phyloP scores from a whole-genome alignment of 164 flowering plant genomes.

The Vitis amurensis region DNA sequence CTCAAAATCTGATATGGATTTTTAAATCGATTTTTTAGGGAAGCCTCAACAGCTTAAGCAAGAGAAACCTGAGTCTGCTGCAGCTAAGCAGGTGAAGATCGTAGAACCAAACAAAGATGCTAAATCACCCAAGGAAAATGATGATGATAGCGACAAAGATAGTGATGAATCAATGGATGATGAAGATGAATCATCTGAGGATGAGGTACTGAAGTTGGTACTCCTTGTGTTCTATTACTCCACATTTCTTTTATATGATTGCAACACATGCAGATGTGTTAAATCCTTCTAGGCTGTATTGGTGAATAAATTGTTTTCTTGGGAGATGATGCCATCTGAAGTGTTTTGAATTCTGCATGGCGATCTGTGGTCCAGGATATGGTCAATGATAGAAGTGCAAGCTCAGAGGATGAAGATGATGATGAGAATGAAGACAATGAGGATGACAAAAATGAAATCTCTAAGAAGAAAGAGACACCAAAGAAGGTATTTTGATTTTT shows the following conservation, averaged over 20 bases:
- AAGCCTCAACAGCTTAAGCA: slow-evolving; percentile 16
- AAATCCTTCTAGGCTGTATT: no score
- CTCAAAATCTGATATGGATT: neutral
- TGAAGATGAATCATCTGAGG: slow-evolving; percentile 20
- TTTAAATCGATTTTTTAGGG: slow-evolving; percentile 12
- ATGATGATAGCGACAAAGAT: slow-evolving; percentile 13
- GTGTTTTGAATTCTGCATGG: no score
- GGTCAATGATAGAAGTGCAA: slow-evolving; percentile 1
- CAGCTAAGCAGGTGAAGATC: slow-evolving; percentile 34
- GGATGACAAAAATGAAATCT: slow-evolving; percentile 12
- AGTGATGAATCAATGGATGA: slow-evolving; percentile 2
- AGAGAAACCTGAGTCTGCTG: slow-evolving; percentile 21
- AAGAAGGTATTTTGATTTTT: slow-evolving; percentile 25
- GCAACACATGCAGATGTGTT: slow-evolving; percentile 1
- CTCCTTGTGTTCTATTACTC: neutral
- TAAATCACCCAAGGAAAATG: slow-evolving; percentile 15
- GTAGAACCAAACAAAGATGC: slow-evolving; percentile 30
- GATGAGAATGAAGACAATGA: slow-evolving; percentile 21
- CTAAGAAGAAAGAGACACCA: slow-evolving; percentile 31
- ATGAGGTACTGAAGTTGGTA: slow-evolving; percentile 6
- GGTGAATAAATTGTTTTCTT: no score
- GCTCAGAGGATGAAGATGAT: slow-evolving; percentile 22
- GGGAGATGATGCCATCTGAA: no score
- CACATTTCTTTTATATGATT: neutral
- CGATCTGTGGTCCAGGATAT: neutral